These are phyloP conservation scores for Heterotrichella gracilis DNA, from an alignment of 352 stramenopile species.

Conservation along the genomic window DNA sequence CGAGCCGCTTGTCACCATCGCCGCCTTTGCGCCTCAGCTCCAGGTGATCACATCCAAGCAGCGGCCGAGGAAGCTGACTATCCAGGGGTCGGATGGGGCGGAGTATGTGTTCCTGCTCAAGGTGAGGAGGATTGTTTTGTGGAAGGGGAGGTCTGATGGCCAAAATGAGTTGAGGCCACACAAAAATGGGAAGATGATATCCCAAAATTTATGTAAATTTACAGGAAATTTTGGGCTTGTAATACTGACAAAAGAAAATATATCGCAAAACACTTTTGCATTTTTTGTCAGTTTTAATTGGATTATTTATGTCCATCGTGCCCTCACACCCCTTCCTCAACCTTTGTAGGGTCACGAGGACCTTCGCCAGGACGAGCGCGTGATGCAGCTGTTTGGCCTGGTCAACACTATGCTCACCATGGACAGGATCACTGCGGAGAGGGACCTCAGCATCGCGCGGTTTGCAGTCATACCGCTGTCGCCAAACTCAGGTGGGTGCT, in stretches of 20 bases:
- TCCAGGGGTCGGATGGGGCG: conserved; percentile 68
- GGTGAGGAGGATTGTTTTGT: too few species aligned
- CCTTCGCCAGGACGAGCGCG: conserved; percentile 84
- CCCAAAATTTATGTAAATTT: too few species aligned
- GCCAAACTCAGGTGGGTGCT: too few species aligned
- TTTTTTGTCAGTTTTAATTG: too few species aligned
- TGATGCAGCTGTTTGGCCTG: conserved; percentile 97
- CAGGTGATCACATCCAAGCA: conserved; percentile 90
- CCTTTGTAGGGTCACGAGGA: conserved; percentile 98
- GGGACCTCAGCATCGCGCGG: conserved; percentile 42
- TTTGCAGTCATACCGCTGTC: conserved; percentile 90
- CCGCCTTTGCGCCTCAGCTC: conserved; percentile 53
- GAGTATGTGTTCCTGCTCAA: conserved; percentile 97
- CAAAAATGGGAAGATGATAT: too few species aligned
- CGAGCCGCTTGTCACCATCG: conserved; percentile 39
- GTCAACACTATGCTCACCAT: conserved; percentile 88
- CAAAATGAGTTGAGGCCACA: too few species aligned
- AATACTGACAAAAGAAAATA: too few species aligned
- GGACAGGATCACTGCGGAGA: conserved; percentile 55
- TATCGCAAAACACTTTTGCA: too few species aligned
- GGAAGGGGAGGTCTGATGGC: too few species aligned
- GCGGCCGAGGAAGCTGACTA: conserved; percentile 70
- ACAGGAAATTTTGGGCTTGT: too few species aligned
- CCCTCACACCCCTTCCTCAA: too few species aligned
- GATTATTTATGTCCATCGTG: too few species aligned